Base-by-base conservation (phyloP, 2,329 filamentous ascomycete genomes). In the Pleurostoma richardsiae region DNA sequence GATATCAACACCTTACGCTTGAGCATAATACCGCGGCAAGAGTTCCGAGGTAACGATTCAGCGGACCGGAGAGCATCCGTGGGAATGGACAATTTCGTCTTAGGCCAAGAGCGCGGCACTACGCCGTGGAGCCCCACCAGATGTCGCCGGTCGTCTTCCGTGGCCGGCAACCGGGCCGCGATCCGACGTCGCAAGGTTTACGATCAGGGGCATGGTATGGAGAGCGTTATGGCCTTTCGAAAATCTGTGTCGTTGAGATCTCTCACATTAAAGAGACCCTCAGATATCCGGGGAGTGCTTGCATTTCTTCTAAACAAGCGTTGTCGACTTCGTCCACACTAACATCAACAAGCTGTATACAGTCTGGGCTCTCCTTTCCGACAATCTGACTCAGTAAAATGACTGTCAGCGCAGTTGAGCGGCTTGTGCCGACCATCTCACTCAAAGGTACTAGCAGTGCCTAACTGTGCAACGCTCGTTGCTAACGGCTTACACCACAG, bases 401-500 rank as follows among this genome's bases (percentile, higher is more conserved):
- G 33, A 36, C 33, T 36, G n/a, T 36, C 33, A 36, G 33, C n/a
- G 33, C n/a, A n/a, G 33, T 36, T 36, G 33, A 36, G 8, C 33
- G 33, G n/a, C 33, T 36, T 8, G 33, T 36, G 8, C 33, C 33
- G 33, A 36, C 33, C 33, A 36, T 36, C n/a, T 36, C 33, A 8
- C 33, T 36, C n/a, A 36, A 36, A 36, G 33, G 33, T 36, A n/a
- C 33, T 8, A 36, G 33, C 33, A 8, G 19, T 19, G n/a, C 33
- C 8, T 36, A n/a, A n/a, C 33, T 36, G 33, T 36, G 8, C 33
- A 8, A 36, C 33, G 8, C n/a, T 36, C n/a, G 33, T 36, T 36
- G 33, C 33, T 36, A n/a, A 36, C 33, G 8, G 8, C n/a, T 36
- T 8, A 36, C n/a, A 36, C n/a, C 10, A 4, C 33, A 52, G 50